phyloP scores from a whole-genome alignment of 176 grass and related monocot species.

The Raddia distichophylla region DNA sequence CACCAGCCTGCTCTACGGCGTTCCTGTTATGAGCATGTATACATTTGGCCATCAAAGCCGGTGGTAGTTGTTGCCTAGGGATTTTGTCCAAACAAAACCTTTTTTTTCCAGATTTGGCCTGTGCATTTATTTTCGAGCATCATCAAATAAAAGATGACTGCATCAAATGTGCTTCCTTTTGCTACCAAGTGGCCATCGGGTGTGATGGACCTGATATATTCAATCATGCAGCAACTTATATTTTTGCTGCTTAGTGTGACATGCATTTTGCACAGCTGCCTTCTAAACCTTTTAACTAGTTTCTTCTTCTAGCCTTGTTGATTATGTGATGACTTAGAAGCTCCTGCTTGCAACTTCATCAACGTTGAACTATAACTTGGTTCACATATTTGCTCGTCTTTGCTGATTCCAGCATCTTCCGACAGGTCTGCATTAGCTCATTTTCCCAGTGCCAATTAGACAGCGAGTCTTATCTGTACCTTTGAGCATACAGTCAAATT shows the following conservation, averaged over 20 bases:
- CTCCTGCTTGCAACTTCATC: no score
- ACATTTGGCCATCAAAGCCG: constrained; percentile 60
- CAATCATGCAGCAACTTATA: constrained; percentile 28
- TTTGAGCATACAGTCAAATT: not conserved
- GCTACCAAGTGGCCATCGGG: constrained; percentile 44
- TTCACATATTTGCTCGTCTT: not conserved
- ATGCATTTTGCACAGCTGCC: constrained; percentile 9
- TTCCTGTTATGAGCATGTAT: constrained; percentile 46
- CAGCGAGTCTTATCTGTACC: not conserved
- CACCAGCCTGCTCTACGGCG: constrained; percentile 43
- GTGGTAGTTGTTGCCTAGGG: constrained; percentile 48
- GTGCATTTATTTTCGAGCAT: constrained; percentile 55
- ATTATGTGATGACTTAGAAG: not conserved
- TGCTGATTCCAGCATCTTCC: not conserved
- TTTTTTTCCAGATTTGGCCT: constrained; percentile 32
- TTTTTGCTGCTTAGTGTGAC: constrained; percentile 34
- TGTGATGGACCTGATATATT: constrained; percentile 48
- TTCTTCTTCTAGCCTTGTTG: not conserved
- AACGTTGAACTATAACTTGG: not conserved
- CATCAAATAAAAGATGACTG: constrained; percentile 64
- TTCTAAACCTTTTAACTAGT: not conserved
- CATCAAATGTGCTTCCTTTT: constrained; percentile 39
- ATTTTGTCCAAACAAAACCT: constrained; percentile 51
- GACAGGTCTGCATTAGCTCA: not conserved
- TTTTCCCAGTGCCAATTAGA: not conserved